These are phyloP conservation scores for Fusarium gaditjirri DNA, from an alignment of 2,329 filamentous ascomycete species.

Conservation along the genomic window DNA sequence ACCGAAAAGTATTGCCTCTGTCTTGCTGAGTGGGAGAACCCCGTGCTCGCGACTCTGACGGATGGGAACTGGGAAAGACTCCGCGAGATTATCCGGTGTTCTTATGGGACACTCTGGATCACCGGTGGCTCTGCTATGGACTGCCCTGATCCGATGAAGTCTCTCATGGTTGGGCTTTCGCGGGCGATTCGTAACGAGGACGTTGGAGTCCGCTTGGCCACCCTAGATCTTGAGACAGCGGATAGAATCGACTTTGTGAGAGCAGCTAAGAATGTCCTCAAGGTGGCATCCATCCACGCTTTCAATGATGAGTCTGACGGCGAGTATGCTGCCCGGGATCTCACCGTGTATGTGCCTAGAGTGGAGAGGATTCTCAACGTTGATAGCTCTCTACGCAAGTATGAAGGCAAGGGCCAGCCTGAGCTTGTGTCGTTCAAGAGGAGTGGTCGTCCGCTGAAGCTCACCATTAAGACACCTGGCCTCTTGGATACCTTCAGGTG, in stretches of 20 bases:
- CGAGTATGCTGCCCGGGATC: background rate
- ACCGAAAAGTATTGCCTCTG: background rate
- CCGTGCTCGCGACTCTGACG: background rate
- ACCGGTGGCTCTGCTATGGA: background rate
- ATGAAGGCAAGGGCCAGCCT: background rate
- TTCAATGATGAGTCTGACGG: background rate
- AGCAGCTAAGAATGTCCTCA: background rate
- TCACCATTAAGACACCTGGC: background rate
- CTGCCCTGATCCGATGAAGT: background rate
- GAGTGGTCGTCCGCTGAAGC: background rate
- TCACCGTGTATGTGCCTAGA: background rate
- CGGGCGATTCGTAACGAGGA: background rate
- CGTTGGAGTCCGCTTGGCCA: background rate
- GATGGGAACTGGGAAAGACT: background rate
- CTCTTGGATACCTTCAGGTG: slow-evolving; percentile 6
- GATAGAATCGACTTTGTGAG: background rate
- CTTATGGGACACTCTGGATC: background rate
- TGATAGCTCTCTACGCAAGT: background rate
- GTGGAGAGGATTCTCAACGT: background rate
- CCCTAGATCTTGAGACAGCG: background rate
- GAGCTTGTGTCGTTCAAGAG: background rate
- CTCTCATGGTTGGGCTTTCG: background rate
- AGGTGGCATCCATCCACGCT: background rate
- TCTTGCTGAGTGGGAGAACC: background rate
- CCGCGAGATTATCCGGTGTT: background rate